A percentile compares a stretch with the other conserved stretches of the same genome.
Evolutionary conservation across 2,329 filamentous ascomycete species (phyloP).

Genomic region (Purpureocillium lavendulum): DNA sequence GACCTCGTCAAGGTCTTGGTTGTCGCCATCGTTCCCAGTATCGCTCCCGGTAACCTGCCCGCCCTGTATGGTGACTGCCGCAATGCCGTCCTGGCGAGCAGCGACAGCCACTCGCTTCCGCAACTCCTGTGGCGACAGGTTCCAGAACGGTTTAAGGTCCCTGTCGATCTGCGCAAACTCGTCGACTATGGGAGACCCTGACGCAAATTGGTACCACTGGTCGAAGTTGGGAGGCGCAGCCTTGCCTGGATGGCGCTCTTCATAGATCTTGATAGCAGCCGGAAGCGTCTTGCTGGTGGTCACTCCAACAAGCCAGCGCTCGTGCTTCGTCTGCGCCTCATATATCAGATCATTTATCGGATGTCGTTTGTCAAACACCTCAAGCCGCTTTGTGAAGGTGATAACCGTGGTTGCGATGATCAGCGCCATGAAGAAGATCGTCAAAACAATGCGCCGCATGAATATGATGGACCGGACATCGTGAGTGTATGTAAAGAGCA

Average conservation of each 20-base stretch:
- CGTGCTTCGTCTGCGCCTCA: slow-evolving; percentile 34
- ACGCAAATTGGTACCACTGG: slow-evolving; percentile 75
- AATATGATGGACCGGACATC: slow-evolving; percentile 34
- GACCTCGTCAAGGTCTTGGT: slow-evolving; percentile 31
- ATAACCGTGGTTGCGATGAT: slow-evolving; percentile 28
- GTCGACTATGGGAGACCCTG: slow-evolving; percentile 66
- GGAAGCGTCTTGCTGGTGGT: slow-evolving; percentile 36
- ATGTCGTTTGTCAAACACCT: slow-evolving; percentile 25
- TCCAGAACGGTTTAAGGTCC: slow-evolving; percentile 72
- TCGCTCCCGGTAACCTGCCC: slow-evolving; percentile 46
- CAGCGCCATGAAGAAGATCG: slow-evolving; percentile 28
- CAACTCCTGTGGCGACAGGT: slow-evolving; percentile 57
- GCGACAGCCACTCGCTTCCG: slow-evolving; percentile 44
- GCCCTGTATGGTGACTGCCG: slow-evolving; percentile 49
- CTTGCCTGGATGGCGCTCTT: slow-evolving; percentile 49
- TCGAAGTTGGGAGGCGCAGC: slow-evolving; percentile 75
- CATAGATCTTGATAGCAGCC: slow-evolving; percentile 40
- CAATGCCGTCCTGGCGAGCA: slow-evolving; percentile 32
- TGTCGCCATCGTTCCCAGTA: slow-evolving; percentile 20
- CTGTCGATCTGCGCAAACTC: slow-evolving; percentile 73
- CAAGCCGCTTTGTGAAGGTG: slow-evolving; percentile 20
- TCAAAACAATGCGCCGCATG: slow-evolving; percentile 30
- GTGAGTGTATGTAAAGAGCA: slow-evolving; percentile 33
- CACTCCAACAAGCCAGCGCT: slow-evolving; percentile 40
- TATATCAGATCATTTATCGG: slow-evolving; percentile 43